These are phyloP conservation scores for Aureobasidium sp. DNA, from an alignment of 2,329 filamentous ascomycete genomes.

Conservation along the genomic window DNA sequence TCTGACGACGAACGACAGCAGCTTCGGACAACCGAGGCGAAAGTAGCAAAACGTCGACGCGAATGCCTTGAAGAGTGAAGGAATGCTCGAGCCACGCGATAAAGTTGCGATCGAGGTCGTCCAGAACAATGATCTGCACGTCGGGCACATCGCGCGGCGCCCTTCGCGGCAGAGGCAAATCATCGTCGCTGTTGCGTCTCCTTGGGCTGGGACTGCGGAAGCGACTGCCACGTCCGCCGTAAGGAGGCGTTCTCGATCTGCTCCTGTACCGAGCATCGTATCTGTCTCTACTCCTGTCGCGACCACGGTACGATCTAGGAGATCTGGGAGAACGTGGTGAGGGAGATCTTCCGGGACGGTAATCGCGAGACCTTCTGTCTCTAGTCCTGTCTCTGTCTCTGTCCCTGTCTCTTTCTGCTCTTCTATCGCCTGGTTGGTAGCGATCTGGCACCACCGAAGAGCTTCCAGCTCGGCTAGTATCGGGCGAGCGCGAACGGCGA, in stretches of 20 bases:
- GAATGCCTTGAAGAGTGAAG: slow-evolving; percentile 65
- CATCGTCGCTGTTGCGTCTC: slow-evolving; percentile 49
- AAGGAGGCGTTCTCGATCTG: slow-evolving; percentile 29
- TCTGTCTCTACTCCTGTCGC: slow-evolving; percentile 22
- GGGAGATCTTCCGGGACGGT: slow-evolving; percentile 42
- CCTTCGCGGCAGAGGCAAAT: slow-evolving; percentile 66
- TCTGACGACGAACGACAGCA: slow-evolving; percentile 75
- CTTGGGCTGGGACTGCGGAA: slow-evolving; percentile 51
- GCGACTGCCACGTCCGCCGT: slow-evolving; percentile 43
- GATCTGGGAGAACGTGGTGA: slow-evolving; percentile 31
- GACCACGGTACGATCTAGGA: slow-evolving; percentile 3
- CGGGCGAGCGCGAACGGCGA: slow-evolving; percentile 57
- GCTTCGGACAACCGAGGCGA: slow-evolving; percentile 69
- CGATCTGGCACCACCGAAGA: slow-evolving; percentile 42
- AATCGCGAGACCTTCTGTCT: slow-evolving; percentile 51
- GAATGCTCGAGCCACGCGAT: slow-evolving; percentile 73
- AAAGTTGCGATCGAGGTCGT: slow-evolving; percentile 72
- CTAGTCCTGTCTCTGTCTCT: slow-evolving; percentile 40
- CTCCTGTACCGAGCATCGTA: slow-evolving; percentile 32
- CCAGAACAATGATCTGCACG: slow-evolving; percentile 76
- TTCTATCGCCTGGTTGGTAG: slow-evolving; percentile 27
- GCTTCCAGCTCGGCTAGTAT: slow-evolving; percentile 45
- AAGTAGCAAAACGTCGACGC: slow-evolving; percentile 71
- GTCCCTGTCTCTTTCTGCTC: slow-evolving; percentile 16
- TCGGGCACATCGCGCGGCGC: slow-evolving; percentile 74